Conservation (phyloP, 2,329 filamentous ascomycete genomes). For the Helotiales sp. region DNA sequence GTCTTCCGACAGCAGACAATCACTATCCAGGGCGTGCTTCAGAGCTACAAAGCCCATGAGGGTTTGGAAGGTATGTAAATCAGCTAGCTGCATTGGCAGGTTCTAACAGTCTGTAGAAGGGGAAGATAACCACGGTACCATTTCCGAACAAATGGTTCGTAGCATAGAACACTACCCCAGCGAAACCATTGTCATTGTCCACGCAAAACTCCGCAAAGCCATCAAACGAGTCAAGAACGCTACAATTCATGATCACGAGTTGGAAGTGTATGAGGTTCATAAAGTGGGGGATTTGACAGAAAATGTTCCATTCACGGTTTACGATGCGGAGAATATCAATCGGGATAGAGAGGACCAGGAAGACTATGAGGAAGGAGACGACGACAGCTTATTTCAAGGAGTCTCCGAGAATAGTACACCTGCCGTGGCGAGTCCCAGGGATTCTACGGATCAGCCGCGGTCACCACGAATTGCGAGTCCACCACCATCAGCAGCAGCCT, state of each 20-base stretch:
- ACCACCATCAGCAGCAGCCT: no score
- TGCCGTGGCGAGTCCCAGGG: conserved; percentile 2
- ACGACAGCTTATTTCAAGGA: not conserved
- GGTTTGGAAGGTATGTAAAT: conserved; percentile 22
- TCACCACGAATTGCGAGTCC: conserved; percentile 6
- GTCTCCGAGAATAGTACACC: not conserved
- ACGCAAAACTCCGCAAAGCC: conserved; percentile 70
- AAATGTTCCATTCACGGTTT: conserved; percentile 66
- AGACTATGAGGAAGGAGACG: conserved; percentile 47
- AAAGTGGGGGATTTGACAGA: conserved; percentile 61
- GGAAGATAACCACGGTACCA: conserved; percentile 45
- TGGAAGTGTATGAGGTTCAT: conserved; percentile 67
- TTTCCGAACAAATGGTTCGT: conserved; percentile 75
- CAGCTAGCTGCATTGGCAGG: not conserved
- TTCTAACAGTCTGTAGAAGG: conserved; percentile 16
- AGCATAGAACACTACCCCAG: conserved; percentile 83
- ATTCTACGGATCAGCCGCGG: conserved; percentile 12
- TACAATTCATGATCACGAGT: conserved; percentile 73
- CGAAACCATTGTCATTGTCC: conserved; percentile 77
- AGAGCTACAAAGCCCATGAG: conserved; percentile 26
- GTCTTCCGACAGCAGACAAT: conserved; percentile 81
- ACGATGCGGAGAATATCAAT: conserved; percentile 65
- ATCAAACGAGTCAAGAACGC: conserved; percentile 75
- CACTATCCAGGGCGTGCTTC: conserved; percentile 81
- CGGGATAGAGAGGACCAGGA: conserved; percentile 54